Percentiles rank a stretch among this genome's conserved stretches.
These are phyloP conservation scores for Dinochytrium kinnereticum DNA, from an alignment of 371 early-diverging fungal species.

Conservation along the genomic window DNA sequence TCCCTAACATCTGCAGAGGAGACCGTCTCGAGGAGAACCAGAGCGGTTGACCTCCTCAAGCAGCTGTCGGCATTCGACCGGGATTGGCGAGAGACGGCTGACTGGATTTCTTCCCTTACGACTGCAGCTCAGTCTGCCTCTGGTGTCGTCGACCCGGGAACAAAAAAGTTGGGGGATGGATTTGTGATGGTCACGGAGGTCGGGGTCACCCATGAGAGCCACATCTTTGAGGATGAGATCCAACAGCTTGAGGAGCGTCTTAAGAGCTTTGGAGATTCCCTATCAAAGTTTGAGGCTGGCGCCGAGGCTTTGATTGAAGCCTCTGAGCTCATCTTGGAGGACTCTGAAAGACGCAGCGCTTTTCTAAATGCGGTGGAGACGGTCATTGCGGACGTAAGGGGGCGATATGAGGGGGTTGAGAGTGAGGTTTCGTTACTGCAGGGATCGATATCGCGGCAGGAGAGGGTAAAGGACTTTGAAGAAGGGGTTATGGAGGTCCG, in stretches of 20 bases:
- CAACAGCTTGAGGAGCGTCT: neutral
- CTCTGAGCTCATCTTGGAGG: neutral
- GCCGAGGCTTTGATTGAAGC: neutral
- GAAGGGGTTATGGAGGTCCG: neutral
- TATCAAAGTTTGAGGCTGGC: neutral
- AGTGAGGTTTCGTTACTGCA: neutral
- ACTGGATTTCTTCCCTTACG: neutral
- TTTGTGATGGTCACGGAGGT: neutral
- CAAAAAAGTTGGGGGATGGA: too few species aligned
- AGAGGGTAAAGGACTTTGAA: conserved; percentile 7
- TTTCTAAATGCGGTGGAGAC: neutral
- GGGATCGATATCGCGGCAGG: neutral
- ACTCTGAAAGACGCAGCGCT: too few species aligned
- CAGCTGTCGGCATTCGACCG: neutral
- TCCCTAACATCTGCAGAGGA: neutral
- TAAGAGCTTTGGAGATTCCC: neutral
- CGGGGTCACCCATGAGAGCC: neutral
- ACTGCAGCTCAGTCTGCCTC: neutral
- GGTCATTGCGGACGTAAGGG: neutral
- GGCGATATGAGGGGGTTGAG: neutral
- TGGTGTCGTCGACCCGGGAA: too few species aligned
- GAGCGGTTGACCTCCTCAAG: neutral
- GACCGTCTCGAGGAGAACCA: neutral
- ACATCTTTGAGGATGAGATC: neutral
- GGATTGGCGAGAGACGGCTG: neutral